Evolutionary conservation across 208 protist species (phyloP).

Genomic region (Lotmaria passim): DNA sequence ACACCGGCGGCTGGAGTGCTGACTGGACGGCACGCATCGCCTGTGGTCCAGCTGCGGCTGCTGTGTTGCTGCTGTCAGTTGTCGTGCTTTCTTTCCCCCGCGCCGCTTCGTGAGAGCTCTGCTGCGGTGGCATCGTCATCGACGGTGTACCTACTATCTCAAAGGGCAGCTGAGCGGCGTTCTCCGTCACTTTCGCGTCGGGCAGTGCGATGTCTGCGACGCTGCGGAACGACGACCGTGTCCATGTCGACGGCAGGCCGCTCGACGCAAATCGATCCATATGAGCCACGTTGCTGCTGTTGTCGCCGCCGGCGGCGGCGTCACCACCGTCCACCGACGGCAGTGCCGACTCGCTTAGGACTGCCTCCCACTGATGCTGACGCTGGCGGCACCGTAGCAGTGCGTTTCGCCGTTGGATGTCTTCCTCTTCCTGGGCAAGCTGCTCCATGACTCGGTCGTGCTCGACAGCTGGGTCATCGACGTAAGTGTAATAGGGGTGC

Average conservation of each 20-base stretch:
- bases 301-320: neutral
- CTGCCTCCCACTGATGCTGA: conserved; percentile 16
- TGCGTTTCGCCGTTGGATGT: conserved; percentile 40
- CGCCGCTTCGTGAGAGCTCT: no score
- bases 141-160: no score
- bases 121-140: no score
- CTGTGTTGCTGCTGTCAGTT: neutral
- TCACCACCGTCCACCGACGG: neutral
- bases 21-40: no score
- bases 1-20: no score
- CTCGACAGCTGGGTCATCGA: conserved; percentile 45
- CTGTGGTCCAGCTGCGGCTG: no score
- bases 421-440: conserved; percentile 39
- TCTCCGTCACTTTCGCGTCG: no score
- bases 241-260: neutral
- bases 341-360: neutral
- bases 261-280: neutral
- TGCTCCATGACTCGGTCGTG: conserved; percentile 49
- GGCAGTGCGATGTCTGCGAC: no score
- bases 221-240: no score
- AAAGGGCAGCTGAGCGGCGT: no score
- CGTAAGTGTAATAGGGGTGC: conserved; percentile 31
- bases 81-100: no score
- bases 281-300: neutral
- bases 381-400: conserved; percentile 37